Evolutionary conservation across 495 filamentous ascomycete genomes (phyloP).

Genomic region (Staphylotrichum longicolle): DNA sequence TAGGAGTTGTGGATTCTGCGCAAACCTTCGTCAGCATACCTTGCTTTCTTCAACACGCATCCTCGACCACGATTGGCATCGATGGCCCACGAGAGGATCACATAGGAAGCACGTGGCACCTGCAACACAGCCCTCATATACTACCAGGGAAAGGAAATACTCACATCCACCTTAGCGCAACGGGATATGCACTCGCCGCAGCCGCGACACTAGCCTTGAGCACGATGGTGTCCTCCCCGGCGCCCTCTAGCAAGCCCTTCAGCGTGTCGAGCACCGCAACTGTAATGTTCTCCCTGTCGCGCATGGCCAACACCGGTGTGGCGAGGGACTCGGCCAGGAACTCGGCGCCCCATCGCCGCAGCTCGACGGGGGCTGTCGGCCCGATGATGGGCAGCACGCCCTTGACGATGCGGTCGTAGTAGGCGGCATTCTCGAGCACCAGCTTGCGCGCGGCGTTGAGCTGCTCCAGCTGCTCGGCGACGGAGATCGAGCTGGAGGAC

Average conservation of each 20-base stretch:
- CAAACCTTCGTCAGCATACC: conserved; percentile 19
- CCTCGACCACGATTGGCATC: not conserved
- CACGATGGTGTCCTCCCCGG: conserved; percentile 70
- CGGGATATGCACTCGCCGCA: conserved; percentile 84
- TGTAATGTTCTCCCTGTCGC: conserved; percentile 74
- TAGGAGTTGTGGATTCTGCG: conserved; percentile 77
- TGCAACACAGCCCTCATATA: not conserved
- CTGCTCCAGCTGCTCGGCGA: conserved; percentile 74
- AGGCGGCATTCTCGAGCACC: conserved; percentile 73
- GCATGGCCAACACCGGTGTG: conserved; percentile 67
- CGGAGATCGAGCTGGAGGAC: conserved; percentile 46
- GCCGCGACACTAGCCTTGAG: conserved; percentile 81
- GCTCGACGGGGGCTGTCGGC: conserved; percentile 65
- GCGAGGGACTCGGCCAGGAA: conserved; percentile 97
- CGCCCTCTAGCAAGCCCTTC: conserved; percentile 67
- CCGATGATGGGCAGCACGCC: conserved; percentile 87
- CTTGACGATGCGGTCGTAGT: conserved; percentile 87
- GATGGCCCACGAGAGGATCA: not conserved
- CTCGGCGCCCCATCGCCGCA: conserved; percentile 93
- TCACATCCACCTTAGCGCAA: conserved; percentile 91
- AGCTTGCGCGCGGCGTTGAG: conserved; percentile 84
- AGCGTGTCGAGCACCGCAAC: conserved; percentile 71
- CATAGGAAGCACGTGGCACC: not conserved
- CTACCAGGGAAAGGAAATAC: conserved; percentile 40
- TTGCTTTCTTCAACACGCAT: not conserved